Conservation (phyloP, 2,329 filamentous ascomycete genomes). For the Phaeomoniella chlamydospora region DNA sequence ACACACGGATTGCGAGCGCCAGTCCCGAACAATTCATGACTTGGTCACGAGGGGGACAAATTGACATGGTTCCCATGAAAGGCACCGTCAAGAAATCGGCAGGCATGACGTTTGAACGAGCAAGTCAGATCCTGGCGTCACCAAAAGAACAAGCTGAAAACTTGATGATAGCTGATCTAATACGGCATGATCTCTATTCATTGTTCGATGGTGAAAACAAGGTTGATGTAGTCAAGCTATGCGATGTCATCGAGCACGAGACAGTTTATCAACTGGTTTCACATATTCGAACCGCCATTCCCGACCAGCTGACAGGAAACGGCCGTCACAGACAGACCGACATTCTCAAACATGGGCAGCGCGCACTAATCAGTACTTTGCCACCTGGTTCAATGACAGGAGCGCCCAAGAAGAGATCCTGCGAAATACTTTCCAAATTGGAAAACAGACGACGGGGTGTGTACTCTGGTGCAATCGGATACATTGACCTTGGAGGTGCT, state of each 20-base stretch:
- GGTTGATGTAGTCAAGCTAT: slow-evolving; percentile 62
- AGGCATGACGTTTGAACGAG: slow-evolving; percentile 54
- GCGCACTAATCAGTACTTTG: slow-evolving; percentile 62
- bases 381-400: slow-evolving; percentile 95
- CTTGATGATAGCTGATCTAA: slow-evolving; percentile 93
- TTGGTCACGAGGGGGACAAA: slow-evolving; percentile 40
- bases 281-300: slow-evolving; percentile 55
- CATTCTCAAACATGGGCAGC: slow-evolving; percentile 37
- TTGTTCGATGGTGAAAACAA: slow-evolving; percentile 17
- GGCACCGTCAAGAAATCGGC: slow-evolving; percentile 75
- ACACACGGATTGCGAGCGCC: slow-evolving; percentile 60
- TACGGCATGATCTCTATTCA: slow-evolving; percentile 74
- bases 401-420: slow-evolving; percentile 84
- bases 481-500: slow-evolving; percentile 70
- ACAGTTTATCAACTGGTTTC: slow-evolving; percentile 87
- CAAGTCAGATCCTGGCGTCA: slow-evolving; percentile 56
- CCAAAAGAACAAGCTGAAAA: slow-evolving; percentile 93
- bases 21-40: slow-evolving; percentile 83
- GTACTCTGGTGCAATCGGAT: slow-evolving; percentile 82
- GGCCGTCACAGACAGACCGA: slow-evolving; percentile 3
- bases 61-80: slow-evolving; percentile 80
- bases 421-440: slow-evolving; percentile 60
- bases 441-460: slow-evolving; percentile 54
- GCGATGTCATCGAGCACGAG: slow-evolving; percentile 80
- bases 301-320: slow-evolving; percentile 9